Conservation (phyloP, 2,329 filamentous ascomycete species). For the Geosmithia morbida region DNA sequence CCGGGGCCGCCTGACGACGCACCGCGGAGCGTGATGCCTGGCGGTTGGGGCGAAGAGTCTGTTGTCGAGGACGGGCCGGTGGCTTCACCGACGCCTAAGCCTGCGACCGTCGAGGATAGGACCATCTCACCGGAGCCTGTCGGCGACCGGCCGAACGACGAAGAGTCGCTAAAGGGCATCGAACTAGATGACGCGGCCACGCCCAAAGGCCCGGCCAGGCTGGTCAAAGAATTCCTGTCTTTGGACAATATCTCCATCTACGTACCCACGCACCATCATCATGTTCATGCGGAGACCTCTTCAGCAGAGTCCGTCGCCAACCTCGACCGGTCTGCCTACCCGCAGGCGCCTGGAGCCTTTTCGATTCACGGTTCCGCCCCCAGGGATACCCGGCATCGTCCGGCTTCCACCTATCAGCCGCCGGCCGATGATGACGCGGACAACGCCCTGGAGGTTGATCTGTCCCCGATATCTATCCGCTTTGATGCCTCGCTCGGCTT, state of each 20-base stretch:
- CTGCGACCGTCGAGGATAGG: background rate
- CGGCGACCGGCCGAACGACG: background rate
- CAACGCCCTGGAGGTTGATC: constrained; percentile 27
- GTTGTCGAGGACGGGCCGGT: background rate
- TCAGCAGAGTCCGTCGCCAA: constrained; percentile 12
- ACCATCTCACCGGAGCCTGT: background rate
- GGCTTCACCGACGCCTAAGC: background rate
- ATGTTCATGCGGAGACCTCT: constrained; percentile 20
- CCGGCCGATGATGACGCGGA: constrained; percentile 4
- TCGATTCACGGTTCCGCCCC: constrained; percentile 25
- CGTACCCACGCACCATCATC: constrained; percentile 33
- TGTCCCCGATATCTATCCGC: constrained; percentile 37
- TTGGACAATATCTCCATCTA: constrained; percentile 38
- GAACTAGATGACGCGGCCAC: constrained; percentile 17
- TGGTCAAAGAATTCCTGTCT: constrained; percentile 39
- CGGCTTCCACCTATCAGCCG: background rate
- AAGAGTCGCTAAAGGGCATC: background rate
- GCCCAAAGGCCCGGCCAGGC: constrained; percentile 35
- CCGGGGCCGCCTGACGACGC: background rate
- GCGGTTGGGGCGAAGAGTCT: constrained; percentile 31
- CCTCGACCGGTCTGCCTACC: constrained; percentile 24
- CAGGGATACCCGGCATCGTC: background rate
- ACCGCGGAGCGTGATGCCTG: constrained; percentile 26
- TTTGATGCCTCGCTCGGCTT: constrained; percentile 44
- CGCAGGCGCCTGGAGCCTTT: constrained; percentile 46